phyloP scores from a whole-genome alignment of 2,329 filamentous ascomycete species.

The Plenodomus biglobosus region DNA sequence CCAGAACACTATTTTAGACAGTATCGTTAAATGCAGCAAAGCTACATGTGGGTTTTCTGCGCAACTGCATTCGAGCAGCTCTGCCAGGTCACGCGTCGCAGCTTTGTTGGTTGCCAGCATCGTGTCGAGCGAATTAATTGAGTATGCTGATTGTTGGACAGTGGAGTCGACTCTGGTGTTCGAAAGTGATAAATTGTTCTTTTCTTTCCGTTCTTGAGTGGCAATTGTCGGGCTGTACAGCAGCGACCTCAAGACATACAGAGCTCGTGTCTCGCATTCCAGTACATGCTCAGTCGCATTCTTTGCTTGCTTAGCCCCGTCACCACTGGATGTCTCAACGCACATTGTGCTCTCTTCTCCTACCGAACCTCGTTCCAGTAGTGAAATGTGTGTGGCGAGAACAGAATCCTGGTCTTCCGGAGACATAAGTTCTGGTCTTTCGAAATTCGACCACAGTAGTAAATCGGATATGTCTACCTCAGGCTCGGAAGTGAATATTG shows the following conservation, averaged over 20 bases:
- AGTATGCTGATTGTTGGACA: neutral
- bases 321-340: neutral
- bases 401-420: neutral
- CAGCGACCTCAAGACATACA: constrained; percentile 1
- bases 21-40: constrained; percentile 1
- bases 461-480: constrained; percentile 1
- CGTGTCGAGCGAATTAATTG: constrained; percentile 1
- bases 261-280: constrained; percentile 1
- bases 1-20: constrained; percentile 1
- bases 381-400: constrained; percentile 1
- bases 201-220: constrained; percentile 1
- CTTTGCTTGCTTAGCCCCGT: neutral
- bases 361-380: neutral
- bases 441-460: constrained; percentile 1
- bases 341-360: constrained; percentile 1
- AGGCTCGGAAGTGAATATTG: neutral
- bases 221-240: neutral
- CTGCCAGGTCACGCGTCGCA: neutral
- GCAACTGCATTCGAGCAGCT: constrained; percentile 1
- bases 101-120: constrained; percentile 1
- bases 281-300: constrained; percentile 1
- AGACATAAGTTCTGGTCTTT: constrained; percentile 1
- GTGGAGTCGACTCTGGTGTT: constrained; percentile 1
- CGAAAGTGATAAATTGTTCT: neutral
- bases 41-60: constrained; percentile 1